These are phyloP conservation scores for Scheffersomyces amazonensis DNA, from an alignment of 805 yeast species.

Conservation along the genomic window DNA sequence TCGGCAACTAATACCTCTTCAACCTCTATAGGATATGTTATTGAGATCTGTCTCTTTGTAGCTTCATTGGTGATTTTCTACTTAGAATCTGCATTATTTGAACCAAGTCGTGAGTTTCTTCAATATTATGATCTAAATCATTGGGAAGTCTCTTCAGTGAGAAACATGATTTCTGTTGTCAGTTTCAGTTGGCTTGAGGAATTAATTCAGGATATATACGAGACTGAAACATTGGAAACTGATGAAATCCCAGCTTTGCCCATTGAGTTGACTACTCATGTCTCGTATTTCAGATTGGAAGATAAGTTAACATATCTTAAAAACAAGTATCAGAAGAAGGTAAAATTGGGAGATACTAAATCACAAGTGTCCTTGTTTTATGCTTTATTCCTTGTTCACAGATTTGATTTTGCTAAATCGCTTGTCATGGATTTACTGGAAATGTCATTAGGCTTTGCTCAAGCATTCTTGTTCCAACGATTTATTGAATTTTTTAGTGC, in stretches of 20 bases:
- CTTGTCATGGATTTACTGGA: conserved; percentile 18
- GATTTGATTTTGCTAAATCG: conserved; percentile 15
- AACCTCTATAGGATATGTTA: conserved; percentile 1
- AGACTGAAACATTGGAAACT: conserved; percentile 2
- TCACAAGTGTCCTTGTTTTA: conserved; percentile 8
- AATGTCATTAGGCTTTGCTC: conserved; percentile 48
- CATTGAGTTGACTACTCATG: conserved; percentile 8
- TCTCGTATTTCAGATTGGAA: conserved; percentile 32
- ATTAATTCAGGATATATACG: background rate
- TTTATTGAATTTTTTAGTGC: conserved; percentile 54
- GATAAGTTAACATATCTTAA: conserved; percentile 1
- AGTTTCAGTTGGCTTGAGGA: conserved; percentile 20
- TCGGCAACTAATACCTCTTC: conserved; percentile 1
- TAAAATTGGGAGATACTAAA: conserved; percentile 18
- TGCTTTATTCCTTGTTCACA: conserved; percentile 20
- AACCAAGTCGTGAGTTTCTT: conserved; percentile 10
- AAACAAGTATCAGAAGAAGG: conserved; percentile 7
- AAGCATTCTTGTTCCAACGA: conserved; percentile 73
- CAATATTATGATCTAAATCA: conserved; percentile 16
- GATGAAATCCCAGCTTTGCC: conserved; percentile 64
- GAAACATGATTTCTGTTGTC: conserved; percentile 16
- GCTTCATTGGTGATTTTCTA: conserved; percentile 11
- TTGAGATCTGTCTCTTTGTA: conserved; percentile 11
- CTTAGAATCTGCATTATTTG: conserved; percentile 11
- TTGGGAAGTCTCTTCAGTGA: conserved; percentile 20